These are phyloP conservation scores for Pezicula radicicola DNA, from an alignment of 2,329 filamentous ascomycete species.

Conservation along the genomic window DNA sequence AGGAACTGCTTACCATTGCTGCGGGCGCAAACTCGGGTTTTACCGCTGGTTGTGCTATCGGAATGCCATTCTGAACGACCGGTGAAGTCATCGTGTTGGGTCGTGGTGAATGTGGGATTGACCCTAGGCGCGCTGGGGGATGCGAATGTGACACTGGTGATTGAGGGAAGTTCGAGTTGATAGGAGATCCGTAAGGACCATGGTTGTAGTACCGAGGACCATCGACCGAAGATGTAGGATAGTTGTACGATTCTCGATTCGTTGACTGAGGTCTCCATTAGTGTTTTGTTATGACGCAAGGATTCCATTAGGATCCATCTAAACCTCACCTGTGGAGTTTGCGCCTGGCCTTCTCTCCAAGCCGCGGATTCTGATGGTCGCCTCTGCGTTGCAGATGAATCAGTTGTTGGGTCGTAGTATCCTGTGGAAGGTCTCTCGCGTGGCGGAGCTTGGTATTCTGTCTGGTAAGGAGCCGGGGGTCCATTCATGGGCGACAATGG, in stretches of 20 bases:
- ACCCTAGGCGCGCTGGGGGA: constrained; percentile 26
- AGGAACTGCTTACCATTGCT: no score
- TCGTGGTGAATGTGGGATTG: constrained; percentile 26
- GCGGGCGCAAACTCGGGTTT: no score
- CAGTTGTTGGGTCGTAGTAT: constrained; percentile 43
- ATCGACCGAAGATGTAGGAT: constrained; percentile 38
- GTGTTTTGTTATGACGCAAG: constrained; percentile 3
- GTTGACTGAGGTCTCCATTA: constrained; percentile 26
- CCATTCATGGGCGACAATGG: constrained; percentile 22
- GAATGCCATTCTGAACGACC: constrained; percentile 39
- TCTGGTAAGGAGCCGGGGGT: constrained; percentile 22
- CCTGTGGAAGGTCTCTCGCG: constrained; percentile 38
- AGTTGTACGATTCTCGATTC: constrained; percentile 48
- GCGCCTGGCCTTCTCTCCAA: constrained; percentile 23
- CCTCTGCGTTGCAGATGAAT: constrained; percentile 33
- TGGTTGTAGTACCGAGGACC: constrained; percentile 46
- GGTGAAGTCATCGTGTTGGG: constrained; percentile 44
- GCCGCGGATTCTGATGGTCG: constrained; percentile 30
- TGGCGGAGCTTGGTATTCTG: constrained; percentile 30
- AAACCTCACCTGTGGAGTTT: constrained; percentile 27
- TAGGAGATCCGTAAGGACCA: constrained; percentile 46
- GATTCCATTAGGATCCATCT: not conserved
- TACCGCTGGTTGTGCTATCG: not conserved
- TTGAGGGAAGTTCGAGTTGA: constrained; percentile 40
- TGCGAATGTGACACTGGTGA: constrained; percentile 49